phyloP scores from a whole-genome alignment of 2,329 filamentous ascomycete species.

The Penicillium sp. region DNA sequence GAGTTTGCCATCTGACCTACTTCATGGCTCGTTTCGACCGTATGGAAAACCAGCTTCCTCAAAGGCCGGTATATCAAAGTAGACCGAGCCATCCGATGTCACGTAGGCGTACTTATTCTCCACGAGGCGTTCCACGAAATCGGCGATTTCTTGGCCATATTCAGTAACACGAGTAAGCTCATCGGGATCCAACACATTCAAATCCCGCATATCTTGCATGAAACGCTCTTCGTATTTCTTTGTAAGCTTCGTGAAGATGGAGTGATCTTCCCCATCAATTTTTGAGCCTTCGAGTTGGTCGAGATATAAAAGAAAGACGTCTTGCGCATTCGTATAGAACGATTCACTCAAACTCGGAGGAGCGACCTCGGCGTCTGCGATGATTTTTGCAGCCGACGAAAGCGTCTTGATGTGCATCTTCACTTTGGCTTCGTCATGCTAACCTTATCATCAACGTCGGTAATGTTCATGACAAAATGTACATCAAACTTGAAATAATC shows the following conservation, averaged over 20 bases:
- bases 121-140: slow-evolving; percentile 78
- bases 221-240: slow-evolving; percentile 84
- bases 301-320: slow-evolving; percentile 76
- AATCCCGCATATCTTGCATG: slow-evolving; percentile 76
- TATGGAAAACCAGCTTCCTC: slow-evolving; percentile 82
- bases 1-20: slow-evolving; percentile 74
- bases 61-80: slow-evolving; percentile 87
- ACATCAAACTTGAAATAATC: slow-evolving; percentile 82
- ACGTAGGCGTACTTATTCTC: slow-evolving; percentile 81
- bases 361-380: slow-evolving; percentile 33
- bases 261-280: slow-evolving; percentile 59
- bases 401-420: slow-evolving; percentile 80
- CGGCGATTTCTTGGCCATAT: slow-evolving; percentile 80
- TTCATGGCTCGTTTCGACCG: slow-evolving; percentile 79
- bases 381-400: slow-evolving; percentile 50
- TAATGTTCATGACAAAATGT: slow-evolving; percentile 90
- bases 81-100: slow-evolving; percentile 75
- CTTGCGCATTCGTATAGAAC: slow-evolving; percentile 58
- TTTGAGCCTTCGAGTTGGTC: slow-evolving; percentile 59
- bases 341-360: slow-evolving; percentile 31
- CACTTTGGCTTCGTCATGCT: slow-evolving; percentile 72
- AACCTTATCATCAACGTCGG: slow-evolving; percentile 75
- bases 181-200: slow-evolving; percentile 82
- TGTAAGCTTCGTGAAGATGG: slow-evolving; percentile 84
- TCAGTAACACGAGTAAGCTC: slow-evolving; percentile 86